Evolutionary conservation across 768 basidiomycete species (phyloP).

Genomic region (Phaeolepiota aurea): DNA sequence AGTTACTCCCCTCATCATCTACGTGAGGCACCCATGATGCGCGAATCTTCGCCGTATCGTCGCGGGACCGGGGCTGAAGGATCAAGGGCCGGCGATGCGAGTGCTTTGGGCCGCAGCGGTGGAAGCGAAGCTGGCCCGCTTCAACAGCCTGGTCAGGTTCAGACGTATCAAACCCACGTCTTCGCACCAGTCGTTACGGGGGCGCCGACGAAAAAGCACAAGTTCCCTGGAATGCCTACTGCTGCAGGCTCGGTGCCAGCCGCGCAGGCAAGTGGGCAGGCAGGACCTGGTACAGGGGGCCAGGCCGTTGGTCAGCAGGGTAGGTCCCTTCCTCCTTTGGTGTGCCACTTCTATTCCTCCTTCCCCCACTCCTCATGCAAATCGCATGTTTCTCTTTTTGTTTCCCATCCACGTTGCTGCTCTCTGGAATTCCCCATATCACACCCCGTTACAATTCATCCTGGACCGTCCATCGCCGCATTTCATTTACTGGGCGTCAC

Average conservation of each 20-base stretch:
- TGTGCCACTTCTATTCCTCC: too few relatives aligned
- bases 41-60: not conserved
- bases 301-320: not conserved
- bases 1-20: not conserved
- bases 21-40: not conserved
- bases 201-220: slow-evolving; percentile 61
- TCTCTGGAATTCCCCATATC: too few relatives aligned
- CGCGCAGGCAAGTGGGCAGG: slow-evolving; percentile 5
- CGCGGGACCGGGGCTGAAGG: not conserved
- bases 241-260: slow-evolving; percentile 9
- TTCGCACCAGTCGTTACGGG: slow-evolving; percentile 71
- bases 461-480: too few relatives aligned
- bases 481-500: not conserved
- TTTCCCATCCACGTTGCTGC: too few relatives aligned
- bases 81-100: too few relatives aligned
- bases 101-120: too few relatives aligned
- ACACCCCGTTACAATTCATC: too few relatives aligned
- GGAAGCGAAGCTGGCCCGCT: slow-evolving; percentile 15
- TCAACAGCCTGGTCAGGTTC: slow-evolving; percentile 19
- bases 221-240: slow-evolving; percentile 27
- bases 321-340: too few relatives aligned
- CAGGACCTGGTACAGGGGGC: not conserved
- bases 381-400: too few relatives aligned
- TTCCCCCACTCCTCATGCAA: too few relatives aligned
- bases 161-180: slow-evolving; percentile 54